Base-by-base conservation (phyloP, 1,284 basidiomycete species). In the Boletus calvinii region DNA sequence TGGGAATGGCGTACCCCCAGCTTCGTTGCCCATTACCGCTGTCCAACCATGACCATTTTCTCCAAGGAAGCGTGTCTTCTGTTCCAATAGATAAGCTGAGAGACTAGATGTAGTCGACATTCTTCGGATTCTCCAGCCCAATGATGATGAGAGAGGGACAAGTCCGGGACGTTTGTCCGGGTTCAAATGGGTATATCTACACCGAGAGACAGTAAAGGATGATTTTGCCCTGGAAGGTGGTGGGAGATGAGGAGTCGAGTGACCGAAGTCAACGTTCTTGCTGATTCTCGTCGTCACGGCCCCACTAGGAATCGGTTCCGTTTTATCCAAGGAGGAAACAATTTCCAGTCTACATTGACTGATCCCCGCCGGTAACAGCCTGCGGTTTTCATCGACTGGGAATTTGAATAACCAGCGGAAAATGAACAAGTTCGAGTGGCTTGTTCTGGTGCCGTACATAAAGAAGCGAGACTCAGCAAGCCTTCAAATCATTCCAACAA, bases 11-110 rank as follows among this genome's bases (percentile, higher is more conserved):
- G 55, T 63, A 92, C 94, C 93, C 65, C 92, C 92, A 10, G 94
- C 90, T 70, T 96, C 93, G 65, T 97, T 96, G 1, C 94, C 94
- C 81, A 92, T 90, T 0, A 85, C 86, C 6, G 95, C 76, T 0
- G 81, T 87, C 93, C 93, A 97, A 39, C 84, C 79, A 9, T 64
- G 61, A 11, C 65, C 77, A 48, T 72, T 69, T 29, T 75, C 75
- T 29, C 51, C 59, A 10, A 81, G 64, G 54, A 75, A 80, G 32
- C 61, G 62, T 20, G 61, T 58, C 59, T 77, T 79, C 32, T 72
- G 60, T 30, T 60, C 59, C 3, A 47, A 54, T n/a, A 81, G 66
- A 56, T 74, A 78, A 34, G 67, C 56, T 30, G 71, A 65, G 50
- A 80, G 62, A 32, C 60, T 62, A 18, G 63, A 58, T 0, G 56